phyloP scores from a whole-genome alignment of 2,329 filamentous ascomycete species.

The Claviceps africana region DNA sequence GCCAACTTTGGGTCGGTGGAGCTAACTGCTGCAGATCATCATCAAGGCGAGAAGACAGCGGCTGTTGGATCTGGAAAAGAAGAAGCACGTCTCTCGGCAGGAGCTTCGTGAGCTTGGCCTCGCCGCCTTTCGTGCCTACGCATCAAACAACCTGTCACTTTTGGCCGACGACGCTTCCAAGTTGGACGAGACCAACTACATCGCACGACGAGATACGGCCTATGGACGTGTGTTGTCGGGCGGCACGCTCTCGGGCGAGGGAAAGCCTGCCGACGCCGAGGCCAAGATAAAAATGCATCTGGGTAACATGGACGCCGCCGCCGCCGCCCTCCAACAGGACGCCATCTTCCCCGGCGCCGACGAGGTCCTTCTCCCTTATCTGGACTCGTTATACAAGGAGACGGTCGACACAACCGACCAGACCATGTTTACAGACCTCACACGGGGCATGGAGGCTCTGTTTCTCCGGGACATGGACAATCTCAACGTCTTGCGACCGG shows the following conservation, averaged over 20 bases:
- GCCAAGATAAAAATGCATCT: conserved; percentile 88
- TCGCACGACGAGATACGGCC: conserved; percentile 31
- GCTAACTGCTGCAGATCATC: conserved; percentile 31
- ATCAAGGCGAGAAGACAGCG: conserved; percentile 60
- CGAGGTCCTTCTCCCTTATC: conserved; percentile 64
- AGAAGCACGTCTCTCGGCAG: conserved; percentile 44
- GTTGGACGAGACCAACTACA: conserved; percentile 37
- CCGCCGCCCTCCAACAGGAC: conserved; percentile 31
- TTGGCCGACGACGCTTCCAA: conserved; percentile 28
- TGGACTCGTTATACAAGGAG: conserved; percentile 57
- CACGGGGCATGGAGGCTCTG: conserved; percentile 70
- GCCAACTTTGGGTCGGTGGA: not conserved
- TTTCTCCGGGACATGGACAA: conserved; percentile 81
- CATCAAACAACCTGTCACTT: conserved; percentile 39
- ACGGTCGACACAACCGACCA: conserved; percentile 48
- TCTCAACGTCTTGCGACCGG: conserved; percentile 71
- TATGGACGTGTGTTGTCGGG: conserved; percentile 43
- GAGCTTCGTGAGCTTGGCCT: conserved; percentile 34
- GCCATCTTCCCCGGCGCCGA: conserved; percentile 41
- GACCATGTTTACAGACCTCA: conserved; percentile 73
- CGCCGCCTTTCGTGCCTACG: conserved; percentile 41
- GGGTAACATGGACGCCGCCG: conserved; percentile 43
- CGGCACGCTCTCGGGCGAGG: conserved; percentile 40
- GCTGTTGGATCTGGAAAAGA: conserved; percentile 63
- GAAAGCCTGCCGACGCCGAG: conserved; percentile 58